Percentiles rank a stretch among this genome's conserved stretches.
These are phyloP conservation scores for Amylocarpus encephaloides DNA, from an alignment of 2,329 filamentous ascomycete species.

Conservation along the genomic window DNA sequence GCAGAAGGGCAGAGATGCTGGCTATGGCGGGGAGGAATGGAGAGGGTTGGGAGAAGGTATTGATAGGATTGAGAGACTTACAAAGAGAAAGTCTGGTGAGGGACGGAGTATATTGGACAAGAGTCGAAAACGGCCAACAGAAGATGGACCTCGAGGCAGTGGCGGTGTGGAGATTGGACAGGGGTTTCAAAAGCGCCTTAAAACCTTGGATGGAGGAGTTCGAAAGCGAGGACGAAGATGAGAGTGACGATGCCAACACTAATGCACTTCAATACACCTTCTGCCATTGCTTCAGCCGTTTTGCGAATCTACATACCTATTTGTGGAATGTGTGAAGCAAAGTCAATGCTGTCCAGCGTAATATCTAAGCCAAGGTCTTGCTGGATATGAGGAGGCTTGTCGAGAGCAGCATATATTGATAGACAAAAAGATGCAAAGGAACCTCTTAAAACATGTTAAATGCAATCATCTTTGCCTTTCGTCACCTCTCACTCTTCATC, in stretches of 20 bases:
- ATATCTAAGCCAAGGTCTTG: no score
- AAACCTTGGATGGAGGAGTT: conserved; percentile 38
- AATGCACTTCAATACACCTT: neutral
- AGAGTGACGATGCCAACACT: neutral
- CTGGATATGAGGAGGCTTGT: no score
- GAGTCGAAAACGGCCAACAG: conserved; percentile 73
- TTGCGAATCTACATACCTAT: no score
- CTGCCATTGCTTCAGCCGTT: no score
- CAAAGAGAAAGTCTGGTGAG: conserved; percentile 56
- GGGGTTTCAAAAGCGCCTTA: conserved; percentile 64
- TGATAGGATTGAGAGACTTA: conserved; percentile 79
- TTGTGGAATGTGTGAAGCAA: no score
- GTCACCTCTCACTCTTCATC: no score
- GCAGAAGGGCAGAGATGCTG: conserved; percentile 42
- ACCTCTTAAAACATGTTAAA: no score
- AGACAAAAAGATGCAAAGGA: no score
- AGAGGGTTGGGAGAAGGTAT: conserved; percentile 75
- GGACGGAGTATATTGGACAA: conserved; percentile 61
- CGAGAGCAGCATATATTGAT: no score
- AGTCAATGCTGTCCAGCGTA: no score
- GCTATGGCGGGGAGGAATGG: conserved; percentile 93
- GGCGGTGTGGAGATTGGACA: conserved; percentile 64
- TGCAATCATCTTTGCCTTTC: no score
- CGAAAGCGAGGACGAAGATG: conserved; percentile 33
- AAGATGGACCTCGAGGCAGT: conserved; percentile 66